A percentile compares a stretch with the other conserved stretches of the same genome.
Conservation (phyloP, 108 stramenopile species). For the Tribonema minus region DNA sequence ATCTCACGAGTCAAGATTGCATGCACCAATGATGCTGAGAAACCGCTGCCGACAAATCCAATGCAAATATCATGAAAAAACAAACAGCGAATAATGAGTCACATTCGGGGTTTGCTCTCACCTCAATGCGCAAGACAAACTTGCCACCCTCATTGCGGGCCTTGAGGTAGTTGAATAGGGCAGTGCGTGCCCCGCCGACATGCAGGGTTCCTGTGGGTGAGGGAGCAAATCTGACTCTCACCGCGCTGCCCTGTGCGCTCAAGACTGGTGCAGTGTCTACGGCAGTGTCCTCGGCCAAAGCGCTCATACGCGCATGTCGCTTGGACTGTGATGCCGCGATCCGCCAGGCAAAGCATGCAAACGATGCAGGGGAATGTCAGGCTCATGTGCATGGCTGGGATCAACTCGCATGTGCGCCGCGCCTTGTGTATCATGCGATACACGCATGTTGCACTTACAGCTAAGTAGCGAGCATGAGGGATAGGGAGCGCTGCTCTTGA, state of each 20-base stretch:
- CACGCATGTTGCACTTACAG: too few relatives aligned
- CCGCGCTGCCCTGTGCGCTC: conserved; percentile 15
- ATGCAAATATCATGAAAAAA: background rate
- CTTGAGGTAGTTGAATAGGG: conserved; percentile 90
- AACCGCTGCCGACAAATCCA: conserved; percentile 1
- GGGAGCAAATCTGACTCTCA: conserved; percentile 85
- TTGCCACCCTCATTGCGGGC: conserved; percentile 73
- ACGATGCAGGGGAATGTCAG: too few relatives aligned
- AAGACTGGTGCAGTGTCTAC: conserved; percentile 33
- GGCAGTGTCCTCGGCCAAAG: conserved; percentile 5
- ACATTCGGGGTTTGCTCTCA: conserved; percentile 82
- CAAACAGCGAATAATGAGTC: conserved; percentile 64
- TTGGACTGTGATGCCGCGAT: too few relatives aligned
- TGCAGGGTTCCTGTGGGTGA: conserved; percentile 90
- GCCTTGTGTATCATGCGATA: too few relatives aligned
- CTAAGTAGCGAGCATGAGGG: too few relatives aligned
- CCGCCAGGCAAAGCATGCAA: too few relatives aligned
- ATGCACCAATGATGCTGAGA: too few relatives aligned
- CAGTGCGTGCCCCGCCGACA: conserved; percentile 92
- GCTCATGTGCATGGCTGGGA: too few relatives aligned
- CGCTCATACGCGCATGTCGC: conserved; percentile 34
- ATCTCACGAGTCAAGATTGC: too few relatives aligned
- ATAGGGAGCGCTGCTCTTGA: too few relatives aligned
- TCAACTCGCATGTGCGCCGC: too few relatives aligned
- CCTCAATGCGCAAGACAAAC: conserved; percentile 84